Base-by-base conservation (phyloP, 2,329 filamentous ascomycete genomes). In the Aspergillus ustus region DNA sequence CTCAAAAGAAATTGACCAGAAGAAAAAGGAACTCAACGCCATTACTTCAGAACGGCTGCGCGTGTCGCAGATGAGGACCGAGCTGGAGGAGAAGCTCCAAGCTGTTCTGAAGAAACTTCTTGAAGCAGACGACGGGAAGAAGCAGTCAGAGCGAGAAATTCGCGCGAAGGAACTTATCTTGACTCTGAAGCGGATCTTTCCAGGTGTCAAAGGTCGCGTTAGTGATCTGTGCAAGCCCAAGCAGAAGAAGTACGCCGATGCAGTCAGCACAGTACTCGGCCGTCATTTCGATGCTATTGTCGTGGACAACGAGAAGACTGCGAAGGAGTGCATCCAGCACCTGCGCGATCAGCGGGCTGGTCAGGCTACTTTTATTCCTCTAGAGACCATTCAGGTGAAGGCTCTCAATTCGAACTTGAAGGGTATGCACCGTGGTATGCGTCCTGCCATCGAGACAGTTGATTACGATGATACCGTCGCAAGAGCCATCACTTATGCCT, bases 371-470 rank as follows among this genome's bases (percentile, higher is more conserved):
- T 98, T 99, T 76, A 93, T 98, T 65, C 95, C 95, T 1, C 84
- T 99, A 19, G 95, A 99, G 81, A 97, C 96, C 56, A 97, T 99
- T 75, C 96, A 98, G 72, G 93, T 97, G 73, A 93, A 92, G 75
- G 89, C 92, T 11, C 87, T 95, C 62, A 96, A 96, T 74, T 91
- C 92, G 5, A 93, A 92, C 62, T 83, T 99, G 67, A 97, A 97
- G 78, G 92, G 93, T 29, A 90, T 97, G 75, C 85, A 91, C 59
- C 91, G 91, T 44, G 92, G 91, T 50, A 88, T 89, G 77, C 88
- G 94, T 7, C 85, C 97, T 61, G 96, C 94, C 0, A 96, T 99
- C 66, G 95, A 99, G 75, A 96, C 93, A 0, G 94, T 99, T 69
- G 93, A 97, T 72, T 99, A 95, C 72, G 95, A 98, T 70, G 85